Base-by-base conservation (phyloP, 345 rosid genomes). In the Eucalyptus victrix region DNA sequence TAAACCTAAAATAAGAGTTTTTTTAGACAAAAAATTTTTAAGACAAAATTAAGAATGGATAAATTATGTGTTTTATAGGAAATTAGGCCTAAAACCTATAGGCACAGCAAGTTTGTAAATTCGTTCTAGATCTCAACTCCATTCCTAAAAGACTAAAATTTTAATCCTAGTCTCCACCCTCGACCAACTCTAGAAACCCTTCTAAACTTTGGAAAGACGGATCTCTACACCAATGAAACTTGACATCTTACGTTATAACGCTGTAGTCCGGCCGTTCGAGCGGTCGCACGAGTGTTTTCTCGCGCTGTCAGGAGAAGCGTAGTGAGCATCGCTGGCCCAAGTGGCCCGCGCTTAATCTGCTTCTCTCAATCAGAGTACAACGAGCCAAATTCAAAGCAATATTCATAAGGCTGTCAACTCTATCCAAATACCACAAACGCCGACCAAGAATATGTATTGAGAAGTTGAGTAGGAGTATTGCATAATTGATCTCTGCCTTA, bases 1-100 rank as follows among this genome's bases (percentile, higher is more conserved):
- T 1, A 1, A 3, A 16, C 53, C 3, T 6, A 6, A 50, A 50
- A 7, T 50, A 7, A 50, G 3, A 7, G 7, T 16, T 7, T 50
- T 50, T 67, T 32, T 17, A 17, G 40, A 67, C 2, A 8, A 67
- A 67, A 67, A 8, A 4, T 4, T 0, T 3, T 15, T 4, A 65
- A 9, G 76, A 9, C 19, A n/a, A 15, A n/a, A 65, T 65, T n/a
- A 34, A n/a, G 19, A 65, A 14, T 16, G 19, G 9, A 32, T 69
- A 37, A 9, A 34, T 3, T 11, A 9, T 12, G 26, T 2, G 3
- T 3, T 76, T 40, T 37, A 12, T 11, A 76, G 28, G 45, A 13
- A 11, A 76, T 76, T 3, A 37, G 24, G 8, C 28, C 47, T 26
- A 24, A 76, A 45, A 6, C 24, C 24, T 2, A 11, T 26, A 6